phyloP scores from a whole-genome alignment of 108 stramenopile genomes.

The Epithemia pelagica region DNA sequence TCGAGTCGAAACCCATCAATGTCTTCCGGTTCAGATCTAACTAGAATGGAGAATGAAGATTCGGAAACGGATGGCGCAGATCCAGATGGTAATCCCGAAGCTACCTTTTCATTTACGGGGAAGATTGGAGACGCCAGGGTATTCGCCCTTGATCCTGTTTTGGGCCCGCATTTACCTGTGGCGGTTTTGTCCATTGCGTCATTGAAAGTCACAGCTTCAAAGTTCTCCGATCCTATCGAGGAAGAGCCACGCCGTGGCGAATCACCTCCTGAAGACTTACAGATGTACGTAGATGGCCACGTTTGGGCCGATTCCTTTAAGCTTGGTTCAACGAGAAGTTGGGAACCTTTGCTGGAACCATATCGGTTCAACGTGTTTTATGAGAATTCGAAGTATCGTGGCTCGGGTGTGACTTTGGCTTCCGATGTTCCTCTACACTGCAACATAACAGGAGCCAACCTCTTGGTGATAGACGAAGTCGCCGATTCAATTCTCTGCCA shows the following conservation, averaged over 20 bases:
- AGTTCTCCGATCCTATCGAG: conserved; percentile 19
- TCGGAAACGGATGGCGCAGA: neutral
- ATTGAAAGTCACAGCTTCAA: conserved; percentile 37
- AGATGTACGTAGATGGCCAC: conserved; percentile 29
- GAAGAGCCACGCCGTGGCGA: conserved; percentile 10
- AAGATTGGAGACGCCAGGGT: conserved; percentile 42
- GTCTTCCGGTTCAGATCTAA: neutral
- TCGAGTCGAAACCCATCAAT: neutral
- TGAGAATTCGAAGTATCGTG: conserved; percentile 54
- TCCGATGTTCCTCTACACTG: conserved; percentile 74
- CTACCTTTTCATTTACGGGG: conserved; percentile 44
- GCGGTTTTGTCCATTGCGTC: conserved; percentile 43
- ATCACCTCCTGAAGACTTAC: conserved; percentile 31
- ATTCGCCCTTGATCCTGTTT: conserved; percentile 67
- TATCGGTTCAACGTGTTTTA: conserved; percentile 53
- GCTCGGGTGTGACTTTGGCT: conserved; percentile 59
- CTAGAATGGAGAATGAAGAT: neutral
- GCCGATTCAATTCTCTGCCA: conserved; percentile 38
- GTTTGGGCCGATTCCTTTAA: conserved; percentile 94
- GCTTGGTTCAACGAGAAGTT: conserved; percentile 82
- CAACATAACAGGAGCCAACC: conserved; percentile 76
- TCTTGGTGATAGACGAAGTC: conserved; percentile 76
- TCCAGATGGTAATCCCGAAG: neutral
- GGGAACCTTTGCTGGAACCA: conserved; percentile 93
- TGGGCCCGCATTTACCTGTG: conserved; percentile 56